phyloP scores from a whole-genome alignment of 176 grass and related monocot species.

The Rhynchospora pubera region DNA sequence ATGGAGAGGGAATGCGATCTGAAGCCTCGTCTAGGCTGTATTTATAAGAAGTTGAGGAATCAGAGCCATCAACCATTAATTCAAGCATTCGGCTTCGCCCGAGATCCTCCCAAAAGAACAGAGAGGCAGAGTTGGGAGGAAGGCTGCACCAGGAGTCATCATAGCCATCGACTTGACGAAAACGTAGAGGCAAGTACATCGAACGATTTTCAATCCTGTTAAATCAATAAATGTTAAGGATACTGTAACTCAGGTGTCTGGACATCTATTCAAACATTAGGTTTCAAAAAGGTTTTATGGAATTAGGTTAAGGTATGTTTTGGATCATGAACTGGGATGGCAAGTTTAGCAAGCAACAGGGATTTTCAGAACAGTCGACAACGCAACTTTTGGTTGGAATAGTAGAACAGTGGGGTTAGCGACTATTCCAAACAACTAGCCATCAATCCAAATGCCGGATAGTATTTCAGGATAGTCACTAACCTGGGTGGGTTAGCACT shows the following conservation, averaged over 20 bases:
- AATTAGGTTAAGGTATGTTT: too few relatives aligned
- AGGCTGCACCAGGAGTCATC: slow-evolving; percentile 78
- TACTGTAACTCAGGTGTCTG: not conserved
- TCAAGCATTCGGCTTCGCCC: slow-evolving; percentile 61
- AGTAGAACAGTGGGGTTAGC: too few relatives aligned
- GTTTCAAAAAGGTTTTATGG: not conserved
- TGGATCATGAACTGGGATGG: too few relatives aligned
- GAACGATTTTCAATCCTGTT: slow-evolving; percentile 94
- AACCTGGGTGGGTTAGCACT: too few relatives aligned
- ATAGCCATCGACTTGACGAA: slow-evolving; percentile 71
- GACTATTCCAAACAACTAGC: too few relatives aligned
- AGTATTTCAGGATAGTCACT: too few relatives aligned
- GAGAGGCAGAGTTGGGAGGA: slow-evolving; percentile 69
- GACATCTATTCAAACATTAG: not conserved
- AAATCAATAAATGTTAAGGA: slow-evolving; percentile 8
- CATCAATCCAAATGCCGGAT: too few relatives aligned
- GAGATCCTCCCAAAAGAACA: slow-evolving; percentile 97
- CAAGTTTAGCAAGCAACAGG: too few relatives aligned
- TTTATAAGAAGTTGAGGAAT: slow-evolving; percentile 45
- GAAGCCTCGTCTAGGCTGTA: slow-evolving; percentile 75
- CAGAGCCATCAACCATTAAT: slow-evolving; percentile 72
- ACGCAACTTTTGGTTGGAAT: too few relatives aligned
- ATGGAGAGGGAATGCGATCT: slow-evolving; percentile 58
- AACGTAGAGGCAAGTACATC: slow-evolving; percentile 79
- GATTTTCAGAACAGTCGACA: too few relatives aligned